Evolutionary conservation across 2,329 filamentous ascomycete genomes (phyloP).

Genomic region (Arachnomyces sp.): DNA sequence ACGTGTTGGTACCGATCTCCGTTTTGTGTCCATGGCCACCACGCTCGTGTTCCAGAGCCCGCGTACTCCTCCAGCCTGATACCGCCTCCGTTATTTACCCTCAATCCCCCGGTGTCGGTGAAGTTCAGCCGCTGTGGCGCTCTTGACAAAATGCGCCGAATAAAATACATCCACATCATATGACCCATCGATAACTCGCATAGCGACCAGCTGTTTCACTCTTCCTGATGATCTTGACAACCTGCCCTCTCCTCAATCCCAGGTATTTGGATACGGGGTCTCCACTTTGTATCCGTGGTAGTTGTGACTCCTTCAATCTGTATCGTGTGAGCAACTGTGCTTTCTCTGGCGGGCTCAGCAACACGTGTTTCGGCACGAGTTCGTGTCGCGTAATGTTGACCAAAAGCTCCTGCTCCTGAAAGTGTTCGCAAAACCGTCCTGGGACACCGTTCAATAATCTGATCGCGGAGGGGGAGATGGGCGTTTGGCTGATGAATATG

Average conservation of each 20-base stretch:
- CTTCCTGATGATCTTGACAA: constrained; percentile 96
- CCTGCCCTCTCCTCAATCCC: constrained; percentile 80
- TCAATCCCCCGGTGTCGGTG: too few species aligned
- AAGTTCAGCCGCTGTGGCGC: too few species aligned
- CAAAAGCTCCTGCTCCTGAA: constrained; percentile 88
- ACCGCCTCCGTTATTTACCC: too few species aligned
- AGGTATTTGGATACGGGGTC: constrained; percentile 91
- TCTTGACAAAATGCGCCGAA: not conserved
- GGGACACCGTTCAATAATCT: constrained; percentile 75
- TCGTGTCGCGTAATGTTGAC: constrained; percentile 99
- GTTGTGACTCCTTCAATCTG: constrained; percentile 91
- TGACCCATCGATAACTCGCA: constrained; percentile 77
- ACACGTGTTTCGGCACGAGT: constrained; percentile 84
- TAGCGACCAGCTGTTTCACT: constrained; percentile 94
- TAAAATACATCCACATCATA: constrained; percentile 20
- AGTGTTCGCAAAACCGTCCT: constrained; percentile 80
- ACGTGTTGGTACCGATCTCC: too few species aligned
- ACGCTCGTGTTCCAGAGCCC: not conserved
- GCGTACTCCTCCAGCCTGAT: not conserved
- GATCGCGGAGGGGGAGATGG: constrained; percentile 77
- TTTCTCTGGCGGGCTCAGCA: constrained; percentile 89
- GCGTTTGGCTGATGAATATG: constrained; percentile 76
- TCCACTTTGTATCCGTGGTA: constrained; percentile 81
- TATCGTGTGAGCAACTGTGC: constrained; percentile 75
- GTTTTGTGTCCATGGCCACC: too few species aligned